A percentile compares a stretch with the other conserved stretches of the same genome.
These are phyloP conservation scores for Xylariaceae sp. DNA, from an alignment of 2,329 filamentous ascomycete genomes.

Conservation along the genomic window DNA sequence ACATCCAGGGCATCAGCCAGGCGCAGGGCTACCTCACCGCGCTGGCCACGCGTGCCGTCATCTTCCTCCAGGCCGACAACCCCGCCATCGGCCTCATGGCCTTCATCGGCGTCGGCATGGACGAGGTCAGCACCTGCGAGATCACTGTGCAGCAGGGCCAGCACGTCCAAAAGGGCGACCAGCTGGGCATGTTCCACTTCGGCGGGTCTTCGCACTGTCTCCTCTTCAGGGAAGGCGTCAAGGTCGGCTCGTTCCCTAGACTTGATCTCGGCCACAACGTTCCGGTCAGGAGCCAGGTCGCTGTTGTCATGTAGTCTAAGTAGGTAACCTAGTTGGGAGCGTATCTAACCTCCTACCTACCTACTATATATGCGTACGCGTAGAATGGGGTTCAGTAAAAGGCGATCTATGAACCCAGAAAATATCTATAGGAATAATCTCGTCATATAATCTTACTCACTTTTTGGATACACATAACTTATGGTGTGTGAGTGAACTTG, in stretches of 20 bases:
- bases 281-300: slow-evolving; percentile 24
- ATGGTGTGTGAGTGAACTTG: too few relatives aligned
- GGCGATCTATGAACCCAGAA: too few relatives aligned
- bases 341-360: too few relatives aligned
- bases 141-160: slow-evolving; percentile 63
- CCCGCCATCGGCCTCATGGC: slow-evolving; percentile 60
- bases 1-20: slow-evolving; percentile 31
- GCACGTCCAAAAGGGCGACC: slow-evolving; percentile 61
- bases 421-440: too few relatives aligned
- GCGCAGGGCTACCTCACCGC: slow-evolving; percentile 63
- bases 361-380: too few relatives aligned
- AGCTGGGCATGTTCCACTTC: slow-evolving; percentile 76
- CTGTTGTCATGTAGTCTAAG: slow-evolving; percentile 19
- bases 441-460: too few relatives aligned
- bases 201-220: slow-evolving; percentile 68
- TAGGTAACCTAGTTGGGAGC: too few relatives aligned
- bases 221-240: slow-evolving; percentile 56
- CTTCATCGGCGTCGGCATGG: slow-evolving; percentile 70
- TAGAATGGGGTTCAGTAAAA: too few relatives aligned
- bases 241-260: slow-evolving; percentile 31
- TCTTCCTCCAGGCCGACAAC: slow-evolving; percentile 67
- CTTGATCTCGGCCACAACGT: slow-evolving; percentile 21
- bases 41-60: slow-evolving; percentile 63
- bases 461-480: too few relatives aligned
- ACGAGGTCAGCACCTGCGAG: slow-evolving; percentile 68